phyloP scores from a whole-genome alignment of 75 land plant species.

The Larix kaempferi region DNA sequence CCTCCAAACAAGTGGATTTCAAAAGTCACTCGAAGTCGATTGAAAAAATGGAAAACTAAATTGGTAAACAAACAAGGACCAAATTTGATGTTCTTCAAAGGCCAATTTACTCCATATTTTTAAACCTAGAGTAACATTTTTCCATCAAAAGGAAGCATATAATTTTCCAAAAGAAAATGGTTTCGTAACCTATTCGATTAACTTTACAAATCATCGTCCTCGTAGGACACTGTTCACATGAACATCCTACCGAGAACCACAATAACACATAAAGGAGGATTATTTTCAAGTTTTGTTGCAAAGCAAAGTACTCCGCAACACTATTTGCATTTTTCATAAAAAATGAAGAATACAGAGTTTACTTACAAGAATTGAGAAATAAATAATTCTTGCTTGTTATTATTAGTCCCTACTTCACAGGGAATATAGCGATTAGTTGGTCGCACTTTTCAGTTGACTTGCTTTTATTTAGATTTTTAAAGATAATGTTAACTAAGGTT shows the following conservation, averaged over 20 bases:
- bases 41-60: not conserved
- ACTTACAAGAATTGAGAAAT: not conserved
- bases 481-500: too few relatives aligned
- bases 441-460: too few relatives aligned
- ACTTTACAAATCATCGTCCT: not conserved
- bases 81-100: not conserved
- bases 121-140: not conserved
- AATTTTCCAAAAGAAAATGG: too few relatives aligned
- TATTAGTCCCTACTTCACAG: too few relatives aligned
- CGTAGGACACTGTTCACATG: not conserved
- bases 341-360: not conserved
- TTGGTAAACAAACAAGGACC: not conserved
- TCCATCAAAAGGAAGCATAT: not conserved
- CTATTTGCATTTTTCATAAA: not conserved
- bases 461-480: too few relatives aligned
- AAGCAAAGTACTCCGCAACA: not conserved
- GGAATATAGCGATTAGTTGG: too few relatives aligned
- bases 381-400: not conserved
- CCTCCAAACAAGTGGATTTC: not conserved
- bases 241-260: not conserved
- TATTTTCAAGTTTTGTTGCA: not conserved
- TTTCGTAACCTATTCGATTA: not conserved
- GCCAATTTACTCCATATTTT: not conserved
- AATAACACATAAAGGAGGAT: not conserved
- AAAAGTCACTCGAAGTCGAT: not conserved